Evolutionary conservation across 2,329 filamentous ascomycete genomes (phyloP).

Genomic region (Metarhizium rileyi): DNA sequence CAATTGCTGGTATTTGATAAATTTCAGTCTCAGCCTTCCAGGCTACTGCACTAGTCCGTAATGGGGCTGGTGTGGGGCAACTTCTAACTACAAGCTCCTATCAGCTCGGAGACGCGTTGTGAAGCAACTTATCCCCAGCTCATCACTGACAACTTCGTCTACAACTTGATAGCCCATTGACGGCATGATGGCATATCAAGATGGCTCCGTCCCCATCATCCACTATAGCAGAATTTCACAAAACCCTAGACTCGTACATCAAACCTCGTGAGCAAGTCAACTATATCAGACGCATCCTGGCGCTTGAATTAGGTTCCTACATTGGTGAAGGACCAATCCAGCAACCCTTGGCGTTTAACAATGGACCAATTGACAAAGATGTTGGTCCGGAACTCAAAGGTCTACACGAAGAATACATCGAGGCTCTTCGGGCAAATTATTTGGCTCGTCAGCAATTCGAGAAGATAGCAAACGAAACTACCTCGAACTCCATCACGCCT

Average conservation of each 20-base stretch:
- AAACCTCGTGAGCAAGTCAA: constrained; percentile 47
- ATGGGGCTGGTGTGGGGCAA: neutral
- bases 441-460: constrained; percentile 40
- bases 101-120: neutral
- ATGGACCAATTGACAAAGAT: constrained; percentile 25
- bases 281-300: constrained; percentile 45
- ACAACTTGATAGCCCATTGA: neutral
- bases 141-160: neutral
- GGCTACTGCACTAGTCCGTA: constrained; percentile 7
- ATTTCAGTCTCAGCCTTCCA: constrained; percentile 24
- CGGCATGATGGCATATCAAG: neutral
- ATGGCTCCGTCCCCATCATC: constrained; percentile 25
- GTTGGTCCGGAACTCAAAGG: constrained; percentile 32
- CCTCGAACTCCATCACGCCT: constrained; percentile 7
- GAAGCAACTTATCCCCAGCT: too few relatives aligned
- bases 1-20: constrained; percentile 14
- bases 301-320: constrained; percentile 41
- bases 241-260: constrained; percentile 40
- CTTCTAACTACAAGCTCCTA: neutral
- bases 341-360: constrained; percentile 39
- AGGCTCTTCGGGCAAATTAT: constrained; percentile 41
- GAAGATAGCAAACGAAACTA: constrained; percentile 18
- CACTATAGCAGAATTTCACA: constrained; percentile 25
- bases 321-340: constrained; percentile 31
- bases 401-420: constrained; percentile 44